Evolutionary conservation across 129 eudicot species (phyloP).

Genomic region (Chrysanthemum seticuspe): DNA sequence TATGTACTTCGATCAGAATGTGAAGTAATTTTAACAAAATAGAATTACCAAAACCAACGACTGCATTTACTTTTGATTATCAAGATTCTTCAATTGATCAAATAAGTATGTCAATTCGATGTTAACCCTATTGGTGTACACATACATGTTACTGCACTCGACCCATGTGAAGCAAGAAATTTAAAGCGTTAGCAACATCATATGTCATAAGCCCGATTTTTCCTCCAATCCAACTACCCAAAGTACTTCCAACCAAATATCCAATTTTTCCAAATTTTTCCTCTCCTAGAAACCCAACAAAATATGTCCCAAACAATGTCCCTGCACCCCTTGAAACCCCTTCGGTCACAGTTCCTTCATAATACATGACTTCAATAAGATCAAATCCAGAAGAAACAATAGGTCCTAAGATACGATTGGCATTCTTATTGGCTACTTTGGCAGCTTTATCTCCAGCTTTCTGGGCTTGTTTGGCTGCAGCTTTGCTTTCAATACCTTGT

Average conservation of each 20-base stretch:
- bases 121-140: background rate
- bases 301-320: constrained; percentile 72
- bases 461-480: constrained; percentile 61
- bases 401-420: constrained; percentile 72
- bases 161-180: constrained; percentile 47
- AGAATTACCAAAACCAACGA: background rate
- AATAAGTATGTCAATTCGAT: background rate
- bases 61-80: background rate
- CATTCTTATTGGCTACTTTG: constrained; percentile 56
- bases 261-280: constrained; percentile 70
- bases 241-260: constrained; percentile 73
- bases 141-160: constrained; percentile 21
- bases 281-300: constrained; percentile 59
- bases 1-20: too few relatives aligned
- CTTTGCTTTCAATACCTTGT: constrained; percentile 59
- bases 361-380: constrained; percentile 78
- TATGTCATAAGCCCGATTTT: constrained; percentile 80
- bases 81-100: background rate
- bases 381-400: constrained; percentile 82
- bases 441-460: constrained; percentile 86
- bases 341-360: constrained; percentile 62
- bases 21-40: background rate
- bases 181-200: constrained; percentile 63
- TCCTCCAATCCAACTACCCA: constrained; percentile 97
- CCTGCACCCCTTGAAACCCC: constrained; percentile 76